Percentiles rank a stretch among this genome's conserved stretches.
These are phyloP conservation scores for Luffa aegyptiaca DNA, from an alignment of 306 rosid species.

Conservation along the genomic window DNA sequence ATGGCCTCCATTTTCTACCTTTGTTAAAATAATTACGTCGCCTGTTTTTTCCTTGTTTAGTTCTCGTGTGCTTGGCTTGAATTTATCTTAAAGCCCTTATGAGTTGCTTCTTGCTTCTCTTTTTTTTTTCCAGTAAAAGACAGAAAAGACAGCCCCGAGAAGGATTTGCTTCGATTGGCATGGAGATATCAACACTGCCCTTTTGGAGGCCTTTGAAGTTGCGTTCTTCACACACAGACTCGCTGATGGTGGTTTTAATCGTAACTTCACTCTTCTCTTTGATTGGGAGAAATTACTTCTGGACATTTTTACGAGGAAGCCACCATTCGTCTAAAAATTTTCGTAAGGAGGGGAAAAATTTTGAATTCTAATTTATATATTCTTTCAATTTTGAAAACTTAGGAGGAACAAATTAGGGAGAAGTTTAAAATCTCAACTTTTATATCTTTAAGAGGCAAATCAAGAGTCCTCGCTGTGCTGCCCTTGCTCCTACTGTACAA, in stretches of 20 bases:
- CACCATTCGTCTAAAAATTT: neutral
- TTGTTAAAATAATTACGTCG: neutral
- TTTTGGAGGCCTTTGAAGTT: constrained; percentile 26
- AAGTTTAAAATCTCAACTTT: too few relatives aligned
- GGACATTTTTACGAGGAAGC: neutral
- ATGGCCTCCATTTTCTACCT: neutral
- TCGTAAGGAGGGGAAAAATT: neutral
- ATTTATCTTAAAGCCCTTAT: constrained; percentile 4
- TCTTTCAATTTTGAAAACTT: too few relatives aligned
- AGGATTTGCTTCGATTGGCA: constrained; percentile 51
- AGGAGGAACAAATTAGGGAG: too few relatives aligned
- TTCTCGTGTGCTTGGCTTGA: neutral
- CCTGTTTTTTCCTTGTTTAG: neutral
- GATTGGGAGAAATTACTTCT: constrained; percentile 23
- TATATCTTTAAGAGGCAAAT: neutral
- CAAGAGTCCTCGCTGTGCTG: neutral
- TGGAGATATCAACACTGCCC: constrained; percentile 26
- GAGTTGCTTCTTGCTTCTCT: constrained; percentile 16
- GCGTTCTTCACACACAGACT: constrained; percentile 20
- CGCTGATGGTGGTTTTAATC: constrained; percentile 21
- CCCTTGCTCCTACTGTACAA: neutral
- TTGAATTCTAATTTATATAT: neutral
- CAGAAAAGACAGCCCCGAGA: constrained; percentile 36
- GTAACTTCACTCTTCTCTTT: constrained; percentile 31
- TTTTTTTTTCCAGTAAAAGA: constrained; percentile 36